These are phyloP conservation scores for Aspergillus felis DNA, from an alignment of 2,329 filamentous ascomycete species.

Conservation along the genomic window DNA sequence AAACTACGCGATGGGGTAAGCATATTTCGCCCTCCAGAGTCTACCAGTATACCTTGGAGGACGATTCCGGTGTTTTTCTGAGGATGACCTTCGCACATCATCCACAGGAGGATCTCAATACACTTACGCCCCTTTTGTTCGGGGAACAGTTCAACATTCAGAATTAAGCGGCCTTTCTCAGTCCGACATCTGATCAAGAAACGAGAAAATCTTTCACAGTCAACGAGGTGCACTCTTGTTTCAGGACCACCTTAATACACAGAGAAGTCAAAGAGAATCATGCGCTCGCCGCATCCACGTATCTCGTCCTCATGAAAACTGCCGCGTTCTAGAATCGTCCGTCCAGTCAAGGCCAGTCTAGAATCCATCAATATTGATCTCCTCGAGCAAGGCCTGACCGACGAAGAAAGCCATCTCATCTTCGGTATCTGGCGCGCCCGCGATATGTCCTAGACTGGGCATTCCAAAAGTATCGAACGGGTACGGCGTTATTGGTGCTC, in stretches of 20 bases:
- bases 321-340: neutral
- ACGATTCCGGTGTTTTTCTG: neutral
- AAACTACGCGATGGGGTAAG: neutral
- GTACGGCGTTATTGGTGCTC: conserved; percentile 16
- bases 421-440: conserved; percentile 7
- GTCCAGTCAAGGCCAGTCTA: neutral
- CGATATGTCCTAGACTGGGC: conserved; percentile 3
- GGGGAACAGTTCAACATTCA: neutral
- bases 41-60: neutral
- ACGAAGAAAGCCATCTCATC: conserved; percentile 10
- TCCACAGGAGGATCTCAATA: neutral
- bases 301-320: neutral
- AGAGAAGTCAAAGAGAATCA: neutral
- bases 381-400: conserved; percentile 11
- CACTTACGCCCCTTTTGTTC: neutral
- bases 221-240: neutral
- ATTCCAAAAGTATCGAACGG: conserved; percentile 21
- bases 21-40: neutral
- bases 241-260: neutral
- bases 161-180: neutral
- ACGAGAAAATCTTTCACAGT: neutral
- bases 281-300: neutral
- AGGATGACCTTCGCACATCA: neutral
- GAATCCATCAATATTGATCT: conserved; percentile 9
- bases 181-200: neutral